Evolutionary conservation across 75 land plant species (phyloP).

Genomic region (Pseudotsuga menziesii): DNA sequence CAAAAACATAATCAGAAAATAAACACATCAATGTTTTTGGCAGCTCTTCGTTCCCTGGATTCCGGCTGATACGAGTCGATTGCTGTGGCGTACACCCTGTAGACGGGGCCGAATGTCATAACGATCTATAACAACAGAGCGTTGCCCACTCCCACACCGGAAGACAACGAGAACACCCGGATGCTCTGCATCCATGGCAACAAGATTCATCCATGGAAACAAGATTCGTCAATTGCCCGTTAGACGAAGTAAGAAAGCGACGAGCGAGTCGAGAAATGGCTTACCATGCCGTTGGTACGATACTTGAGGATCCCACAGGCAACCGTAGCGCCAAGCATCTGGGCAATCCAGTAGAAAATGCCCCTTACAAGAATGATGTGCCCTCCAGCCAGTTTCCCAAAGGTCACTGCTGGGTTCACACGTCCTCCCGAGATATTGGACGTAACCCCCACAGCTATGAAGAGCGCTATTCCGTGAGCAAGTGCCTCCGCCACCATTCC

Average conservation of each 20-base stretch:
- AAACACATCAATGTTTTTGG: too few relatives aligned
- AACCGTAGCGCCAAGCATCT: constrained; percentile 65
- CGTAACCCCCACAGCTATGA: constrained; percentile 57
- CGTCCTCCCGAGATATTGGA: constrained; percentile 93
- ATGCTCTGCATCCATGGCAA: constrained; percentile 23
- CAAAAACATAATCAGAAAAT: too few relatives aligned
- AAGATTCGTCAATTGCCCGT: too few relatives aligned
- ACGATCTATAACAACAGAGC: constrained; percentile 60
- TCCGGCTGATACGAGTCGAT: too few relatives aligned
- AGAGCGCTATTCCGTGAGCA: constrained; percentile 73
- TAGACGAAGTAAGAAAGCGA: too few relatives aligned
- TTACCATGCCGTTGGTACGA: constrained; percentile 52
- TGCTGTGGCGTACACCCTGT: constrained; percentile 73
- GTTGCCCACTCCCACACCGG: constrained; percentile 36
- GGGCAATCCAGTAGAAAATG: constrained; percentile 78
- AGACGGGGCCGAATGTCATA: constrained; percentile 73
- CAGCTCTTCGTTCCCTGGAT: too few relatives aligned
- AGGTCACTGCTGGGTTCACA: constrained; percentile 85
- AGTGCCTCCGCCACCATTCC: constrained; percentile 52
- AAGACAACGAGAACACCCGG: constrained; percentile 31
- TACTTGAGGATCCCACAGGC: constrained; percentile 62
- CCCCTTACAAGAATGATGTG: constrained; percentile 63
- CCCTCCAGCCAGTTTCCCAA: constrained; percentile 75
- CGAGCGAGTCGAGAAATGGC: not conserved
- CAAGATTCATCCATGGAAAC: not conserved